phyloP scores from a whole-genome alignment of 2,329 filamentous ascomycete genomes.

The Madurella fahalii region DNA sequence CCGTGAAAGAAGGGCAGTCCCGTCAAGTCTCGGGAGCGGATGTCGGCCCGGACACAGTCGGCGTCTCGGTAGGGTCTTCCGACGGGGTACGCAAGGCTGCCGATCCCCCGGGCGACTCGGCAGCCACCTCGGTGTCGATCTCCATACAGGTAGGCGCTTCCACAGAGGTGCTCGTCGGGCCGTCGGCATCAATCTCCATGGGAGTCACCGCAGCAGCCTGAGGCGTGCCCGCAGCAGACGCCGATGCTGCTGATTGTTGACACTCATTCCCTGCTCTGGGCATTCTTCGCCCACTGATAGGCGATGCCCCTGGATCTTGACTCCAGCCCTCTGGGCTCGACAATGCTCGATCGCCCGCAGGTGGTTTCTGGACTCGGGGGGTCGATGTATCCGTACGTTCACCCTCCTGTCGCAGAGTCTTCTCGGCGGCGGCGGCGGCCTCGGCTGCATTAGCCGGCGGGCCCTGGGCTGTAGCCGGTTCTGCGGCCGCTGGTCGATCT shows the following conservation, averaged over 20 bases:
- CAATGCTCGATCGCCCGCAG: not conserved
- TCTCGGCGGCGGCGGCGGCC: too few relatives aligned
- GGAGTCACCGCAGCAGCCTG: not conserved
- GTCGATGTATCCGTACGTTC: not conserved
- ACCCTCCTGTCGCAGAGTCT: not conserved
- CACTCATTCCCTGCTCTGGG: too few relatives aligned
- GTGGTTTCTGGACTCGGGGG: not conserved
- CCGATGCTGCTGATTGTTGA: not conserved
- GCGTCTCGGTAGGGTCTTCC: too few relatives aligned
- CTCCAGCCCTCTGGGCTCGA: not conserved
- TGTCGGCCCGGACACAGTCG: too few relatives aligned
- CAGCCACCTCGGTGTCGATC: not conserved
- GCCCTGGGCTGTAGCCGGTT: not conserved
- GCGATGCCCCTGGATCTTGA: not conserved
- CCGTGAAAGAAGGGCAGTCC: too few relatives aligned
- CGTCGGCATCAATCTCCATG: not conserved
- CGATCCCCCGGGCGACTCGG: too few relatives aligned
- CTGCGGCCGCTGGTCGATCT: not conserved
- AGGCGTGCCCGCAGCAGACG: not conserved
- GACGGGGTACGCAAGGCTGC: too few relatives aligned
- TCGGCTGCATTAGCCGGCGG: not conserved
- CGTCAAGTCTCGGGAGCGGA: too few relatives aligned
- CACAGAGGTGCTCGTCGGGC: not conserved
- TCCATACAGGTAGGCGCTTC: conserved; percentile 4
- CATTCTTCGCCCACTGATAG: too few relatives aligned